Evolutionary conservation across 2,329 filamentous ascomycete genomes (phyloP).

Genomic region (Fusarium subtropicale): DNA sequence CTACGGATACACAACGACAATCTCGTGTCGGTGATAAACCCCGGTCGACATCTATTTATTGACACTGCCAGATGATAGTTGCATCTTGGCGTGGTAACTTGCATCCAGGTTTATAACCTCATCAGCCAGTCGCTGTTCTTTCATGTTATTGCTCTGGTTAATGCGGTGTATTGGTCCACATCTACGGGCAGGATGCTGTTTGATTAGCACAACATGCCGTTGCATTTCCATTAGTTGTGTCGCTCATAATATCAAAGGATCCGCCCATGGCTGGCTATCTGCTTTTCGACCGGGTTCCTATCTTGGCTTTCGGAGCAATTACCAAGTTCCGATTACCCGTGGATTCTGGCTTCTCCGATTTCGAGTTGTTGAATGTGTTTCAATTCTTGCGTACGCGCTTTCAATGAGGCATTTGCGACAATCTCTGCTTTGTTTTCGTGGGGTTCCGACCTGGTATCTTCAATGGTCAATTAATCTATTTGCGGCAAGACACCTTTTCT

Average conservation of each 20-base stretch:
- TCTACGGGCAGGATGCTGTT: background rate
- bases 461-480: constrained; percentile 12
- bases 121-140: constrained; percentile 23
- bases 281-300: background rate
- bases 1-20: background rate
- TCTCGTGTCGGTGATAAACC: constrained; percentile 9
- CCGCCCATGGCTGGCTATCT: constrained; percentile 21
- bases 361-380: constrained; percentile 5
- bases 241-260: constrained; percentile 33
- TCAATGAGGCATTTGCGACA: constrained; percentile 13
- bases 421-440: background rate
- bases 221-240: constrained; percentile 12
- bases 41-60: constrained; percentile 29
- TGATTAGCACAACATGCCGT: constrained; percentile 13
- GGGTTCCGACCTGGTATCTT: background rate
- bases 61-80: constrained; percentile 29
- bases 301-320: constrained; percentile 15
- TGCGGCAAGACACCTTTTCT: constrained; percentile 30
- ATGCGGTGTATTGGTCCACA: constrained; percentile 25
- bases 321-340: constrained; percentile 2
- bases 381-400: constrained; percentile 22
- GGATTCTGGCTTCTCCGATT: constrained; percentile 5
- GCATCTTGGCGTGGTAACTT: constrained; percentile 21
- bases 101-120: constrained; percentile 4
- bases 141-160: constrained; percentile 9